Evolutionary conservation across 768 basidiomycete genomes (phyloP), one percentile per base, ranked within the genome.

Genomic region (Tephrocybe rancida): DNA sequence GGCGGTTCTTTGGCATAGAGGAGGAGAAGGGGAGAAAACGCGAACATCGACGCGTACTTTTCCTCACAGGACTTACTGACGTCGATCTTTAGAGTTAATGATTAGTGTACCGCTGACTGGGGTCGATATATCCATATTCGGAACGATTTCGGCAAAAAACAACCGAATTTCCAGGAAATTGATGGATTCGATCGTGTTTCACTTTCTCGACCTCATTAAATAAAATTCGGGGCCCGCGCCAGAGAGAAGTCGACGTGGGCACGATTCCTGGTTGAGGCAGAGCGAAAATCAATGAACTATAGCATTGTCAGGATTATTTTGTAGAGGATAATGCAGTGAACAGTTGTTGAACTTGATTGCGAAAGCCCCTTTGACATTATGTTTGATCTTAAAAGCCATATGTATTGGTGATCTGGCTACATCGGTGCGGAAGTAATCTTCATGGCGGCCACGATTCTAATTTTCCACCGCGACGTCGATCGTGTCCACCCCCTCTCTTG

Each of bases 181-280:
- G 47, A 59, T 30, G 38, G 34, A 48, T 61, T 70, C 75, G 79
- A 80, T 79, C 77, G 75, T 76, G 78, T 79, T 76, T 80, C 77
- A 77, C 57, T 62, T 45, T 64, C 63, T 56, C 48, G 52, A 51
- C 9, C 47, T 48, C 46, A 42, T 48, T 42, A 57, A 46, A 57
- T 42, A 57, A 46, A 57, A 54, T 59, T 58, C 54, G 55, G 55
- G 34, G 50, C 52, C 54, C 53, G 55, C 41, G 42, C 10, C 32
- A 39, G 27, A 43, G 45, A 29, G 27, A 22, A 26, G 53, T 39
- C 26, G 39, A 26, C 34, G 37, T 42, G 54, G 22, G 24, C 24
- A 46, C 14, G 13, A 29, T 14, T 9, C 32, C 7, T n/a, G n/a
- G 18, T 34, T 24, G 47, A 19, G 39, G 49, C 14, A 41, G 16